These are phyloP conservation scores for Phanerodontia chrysosporium DNA, from an alignment of 768 basidiomycete species.

Conservation along the genomic window DNA sequence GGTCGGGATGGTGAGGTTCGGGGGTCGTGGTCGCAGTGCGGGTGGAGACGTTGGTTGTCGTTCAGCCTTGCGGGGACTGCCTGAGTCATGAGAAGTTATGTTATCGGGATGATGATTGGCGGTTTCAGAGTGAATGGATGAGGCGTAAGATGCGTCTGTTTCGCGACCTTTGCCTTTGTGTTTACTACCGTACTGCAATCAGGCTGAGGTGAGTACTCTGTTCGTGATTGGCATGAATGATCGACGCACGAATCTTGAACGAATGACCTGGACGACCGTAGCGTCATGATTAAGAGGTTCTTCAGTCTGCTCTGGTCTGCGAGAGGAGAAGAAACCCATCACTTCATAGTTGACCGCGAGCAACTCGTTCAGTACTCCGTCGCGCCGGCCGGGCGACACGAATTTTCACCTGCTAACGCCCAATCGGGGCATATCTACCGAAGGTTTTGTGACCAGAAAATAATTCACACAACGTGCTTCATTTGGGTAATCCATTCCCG, in stretches of 20 bases:
- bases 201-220: constrained; percentile 7
- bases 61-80: constrained; percentile 18
- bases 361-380: neutral
- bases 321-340: constrained; percentile 40
- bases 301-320: constrained; percentile 29
- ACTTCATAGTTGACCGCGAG: constrained; percentile 23
- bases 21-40: constrained; percentile 14
- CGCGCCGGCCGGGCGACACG: neutral
- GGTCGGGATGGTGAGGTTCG: constrained; percentile 9
- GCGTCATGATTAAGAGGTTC: constrained; percentile 22
- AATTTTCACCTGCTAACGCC: neutral
- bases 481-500: neutral
- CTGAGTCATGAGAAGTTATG: constrained; percentile 16
- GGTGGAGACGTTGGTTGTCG: constrained; percentile 13
- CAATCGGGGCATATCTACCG: neutral
- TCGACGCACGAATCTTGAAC: constrained; percentile 35
- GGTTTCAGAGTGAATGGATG: constrained; percentile 12
- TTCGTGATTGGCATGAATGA: neutral
- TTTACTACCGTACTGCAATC: constrained; percentile 26
- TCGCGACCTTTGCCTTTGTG: constrained; percentile 29
- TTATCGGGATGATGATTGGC: constrained; percentile 17
- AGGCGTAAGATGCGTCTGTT: constrained; percentile 2
- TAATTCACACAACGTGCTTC: neutral
- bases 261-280: constrained; percentile 29
- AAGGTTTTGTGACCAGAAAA: neutral